Conservation (phyloP, 441 rosid species). For the Pelargonium australe region DNA sequence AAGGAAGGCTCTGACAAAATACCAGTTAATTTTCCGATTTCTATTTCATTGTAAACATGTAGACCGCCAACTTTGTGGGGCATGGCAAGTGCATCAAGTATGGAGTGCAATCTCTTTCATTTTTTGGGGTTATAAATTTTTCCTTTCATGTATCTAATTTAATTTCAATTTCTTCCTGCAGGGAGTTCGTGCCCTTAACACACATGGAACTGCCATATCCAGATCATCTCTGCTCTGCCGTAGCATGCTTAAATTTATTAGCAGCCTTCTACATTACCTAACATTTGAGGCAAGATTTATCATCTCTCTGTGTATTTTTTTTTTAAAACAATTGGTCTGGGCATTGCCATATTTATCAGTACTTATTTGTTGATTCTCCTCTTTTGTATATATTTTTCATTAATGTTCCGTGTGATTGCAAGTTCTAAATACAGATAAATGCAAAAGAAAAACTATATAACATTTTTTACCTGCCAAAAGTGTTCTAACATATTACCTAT, state of each 20-base stretch:
- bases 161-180: conserved; percentile 28
- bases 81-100: conserved; percentile 99
- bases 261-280: conserved; percentile 89
- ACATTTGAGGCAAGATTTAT: conserved; percentile 81
- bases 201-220: conserved; percentile 67
- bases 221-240: conserved; percentile 94
- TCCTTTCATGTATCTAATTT: conserved; percentile 21
- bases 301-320: background rate
- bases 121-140: conserved; percentile 8
- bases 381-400: background rate
- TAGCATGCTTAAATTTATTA: conserved; percentile 91
- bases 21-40: conserved; percentile 87
- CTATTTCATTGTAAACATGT: conserved; percentile 91
- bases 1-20: conserved; percentile 78
- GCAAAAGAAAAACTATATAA: background rate
- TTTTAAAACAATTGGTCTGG: background rate
- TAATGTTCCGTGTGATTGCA: background rate
- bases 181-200: conserved; percentile 76
- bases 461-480: background rate
- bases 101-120: conserved; percentile 22
- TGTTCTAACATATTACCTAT: background rate
- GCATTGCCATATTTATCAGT: background rate
- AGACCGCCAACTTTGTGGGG: conserved; percentile 90
- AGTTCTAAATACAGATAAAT: background rate
- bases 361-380: too few relatives aligned